A percentile compares a stretch with the other conserved stretches of the same genome.
phyloP scores from a whole-genome alignment of 2,329 filamentous ascomycete species.

The Verruconis gallopava region DNA sequence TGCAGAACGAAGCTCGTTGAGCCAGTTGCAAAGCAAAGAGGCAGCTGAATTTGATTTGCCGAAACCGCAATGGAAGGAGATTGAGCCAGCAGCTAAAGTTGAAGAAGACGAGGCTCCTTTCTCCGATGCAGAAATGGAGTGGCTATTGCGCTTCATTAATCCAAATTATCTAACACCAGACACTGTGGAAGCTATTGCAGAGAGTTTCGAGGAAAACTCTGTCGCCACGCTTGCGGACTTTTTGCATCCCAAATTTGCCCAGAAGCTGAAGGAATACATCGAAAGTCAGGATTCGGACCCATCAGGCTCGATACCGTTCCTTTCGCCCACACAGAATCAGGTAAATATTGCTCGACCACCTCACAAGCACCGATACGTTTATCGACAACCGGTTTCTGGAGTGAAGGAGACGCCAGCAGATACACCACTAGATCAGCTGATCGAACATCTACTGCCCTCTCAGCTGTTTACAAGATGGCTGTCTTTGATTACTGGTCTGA shows the following conservation, averaged over 20 bases:
- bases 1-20: constrained; percentile 78
- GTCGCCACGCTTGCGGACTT: constrained; percentile 73
- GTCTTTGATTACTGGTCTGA: constrained; percentile 63
- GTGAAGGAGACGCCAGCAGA: constrained; percentile 29
- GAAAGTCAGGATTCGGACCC: constrained; percentile 26
- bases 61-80: constrained; percentile 42
- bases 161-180: constrained; percentile 88
- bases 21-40: constrained; percentile 83
- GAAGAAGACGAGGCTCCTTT: constrained; percentile 44
- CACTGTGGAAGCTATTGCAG: constrained; percentile 67
- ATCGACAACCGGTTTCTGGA: constrained; percentile 46
- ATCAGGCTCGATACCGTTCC: constrained; percentile 20
- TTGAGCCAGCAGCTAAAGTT: constrained; percentile 14
- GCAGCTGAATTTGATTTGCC: constrained; percentile 82
- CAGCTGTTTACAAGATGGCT: constrained; percentile 83
- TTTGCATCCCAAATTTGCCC: constrained; percentile 63
- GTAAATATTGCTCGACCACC: constrained; percentile 65
- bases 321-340: constrained; percentile 30
- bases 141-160: constrained; percentile 78
- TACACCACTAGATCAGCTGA: constrained; percentile 54
- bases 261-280: constrained; percentile 57
- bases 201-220: constrained; percentile 70
- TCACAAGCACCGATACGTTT: constrained; percentile 90
- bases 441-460: constrained; percentile 74
- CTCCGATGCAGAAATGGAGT: constrained; percentile 71